These are phyloP conservation scores for Fusarium albidum DNA, from an alignment of 2,329 filamentous ascomycete species.

Conservation along the genomic window DNA sequence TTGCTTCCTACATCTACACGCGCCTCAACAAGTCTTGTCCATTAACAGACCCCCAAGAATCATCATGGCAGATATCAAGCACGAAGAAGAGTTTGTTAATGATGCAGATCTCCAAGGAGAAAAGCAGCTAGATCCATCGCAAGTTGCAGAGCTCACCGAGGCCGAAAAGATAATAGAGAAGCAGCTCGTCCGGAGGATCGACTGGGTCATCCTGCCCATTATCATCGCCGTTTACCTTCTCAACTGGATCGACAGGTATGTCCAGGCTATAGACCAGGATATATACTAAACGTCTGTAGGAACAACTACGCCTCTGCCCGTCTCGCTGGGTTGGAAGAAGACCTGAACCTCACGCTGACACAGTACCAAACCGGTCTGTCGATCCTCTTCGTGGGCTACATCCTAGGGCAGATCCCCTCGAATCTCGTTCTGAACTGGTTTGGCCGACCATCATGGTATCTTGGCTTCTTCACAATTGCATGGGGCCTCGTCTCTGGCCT, in stretches of 20 bases:
- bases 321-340: neutral
- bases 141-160: neutral
- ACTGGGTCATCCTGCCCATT: neutral
- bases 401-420: neutral
- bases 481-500: constrained; percentile 56
- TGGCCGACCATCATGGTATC: constrained; percentile 47
- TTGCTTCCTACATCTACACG: too few species aligned
- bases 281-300: neutral
- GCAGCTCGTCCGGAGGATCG: neutral
- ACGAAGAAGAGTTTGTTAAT: neutral
- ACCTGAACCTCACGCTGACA: neutral
- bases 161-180: neutral
- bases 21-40: too few species aligned
- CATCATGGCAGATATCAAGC: neutral
- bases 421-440: constrained; percentile 4
- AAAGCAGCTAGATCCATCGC: neutral
- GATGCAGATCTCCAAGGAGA: neutral
- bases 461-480: constrained; percentile 51
- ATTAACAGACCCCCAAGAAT: too few species aligned
- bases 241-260: neutral
- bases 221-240: neutral
- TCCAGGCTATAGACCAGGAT: neutral
- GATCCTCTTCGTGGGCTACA: neutral
- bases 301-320: neutral
- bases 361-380: neutral